Percentiles rank a stretch among this genome's conserved stretches.
phyloP scores from a whole-genome alignment of 352 stramenopile genomes.

The Pythium utonaiense region DNA sequence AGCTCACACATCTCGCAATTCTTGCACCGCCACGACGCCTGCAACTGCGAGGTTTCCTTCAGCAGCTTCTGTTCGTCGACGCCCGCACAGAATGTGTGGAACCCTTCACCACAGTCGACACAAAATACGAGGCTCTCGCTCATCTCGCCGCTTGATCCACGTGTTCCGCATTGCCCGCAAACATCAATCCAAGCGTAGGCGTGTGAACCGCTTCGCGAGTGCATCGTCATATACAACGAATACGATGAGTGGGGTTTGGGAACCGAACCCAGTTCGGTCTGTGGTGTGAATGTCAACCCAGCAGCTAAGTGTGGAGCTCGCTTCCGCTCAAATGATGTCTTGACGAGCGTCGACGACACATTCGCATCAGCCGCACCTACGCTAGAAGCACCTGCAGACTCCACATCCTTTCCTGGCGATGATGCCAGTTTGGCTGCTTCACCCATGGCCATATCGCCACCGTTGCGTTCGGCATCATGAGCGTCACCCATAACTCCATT shows the following conservation, averaged over 20 bases:
- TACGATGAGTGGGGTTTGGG: conserved; percentile 62
- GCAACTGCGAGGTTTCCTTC: conserved; percentile 43
- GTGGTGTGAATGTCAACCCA: conserved; percentile 32
- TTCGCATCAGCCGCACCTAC: conserved; percentile 3
- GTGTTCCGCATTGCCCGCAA: conserved; percentile 89
- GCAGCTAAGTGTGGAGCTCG: not conserved
- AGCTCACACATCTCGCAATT: conserved; percentile 97
- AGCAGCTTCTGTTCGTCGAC: conserved; percentile 33
- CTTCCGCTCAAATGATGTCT: conserved; percentile 21
- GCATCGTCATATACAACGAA: conserved; percentile 62
- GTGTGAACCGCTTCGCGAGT: conserved; percentile 79
- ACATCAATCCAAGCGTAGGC: conserved; percentile 90
- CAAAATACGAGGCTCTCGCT: conserved; percentile 87
- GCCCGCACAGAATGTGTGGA: conserved; percentile 91
- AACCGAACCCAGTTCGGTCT: conserved; percentile 53
- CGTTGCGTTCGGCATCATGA: conserved; percentile 6
- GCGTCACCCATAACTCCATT: not conserved
- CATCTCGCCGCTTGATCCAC: conserved; percentile 50
- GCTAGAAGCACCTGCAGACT: not conserved
- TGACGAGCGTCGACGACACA: not conserved
- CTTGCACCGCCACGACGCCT: conserved; percentile 87
- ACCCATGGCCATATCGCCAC: not conserved
- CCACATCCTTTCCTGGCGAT: not conserved
- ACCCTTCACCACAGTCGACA: conserved; percentile 94
- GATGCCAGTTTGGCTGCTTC: not conserved